Base-by-base conservation (phyloP, 1,284 basidiomycete genomes). In the Mycocalia duriaeana region DNA sequence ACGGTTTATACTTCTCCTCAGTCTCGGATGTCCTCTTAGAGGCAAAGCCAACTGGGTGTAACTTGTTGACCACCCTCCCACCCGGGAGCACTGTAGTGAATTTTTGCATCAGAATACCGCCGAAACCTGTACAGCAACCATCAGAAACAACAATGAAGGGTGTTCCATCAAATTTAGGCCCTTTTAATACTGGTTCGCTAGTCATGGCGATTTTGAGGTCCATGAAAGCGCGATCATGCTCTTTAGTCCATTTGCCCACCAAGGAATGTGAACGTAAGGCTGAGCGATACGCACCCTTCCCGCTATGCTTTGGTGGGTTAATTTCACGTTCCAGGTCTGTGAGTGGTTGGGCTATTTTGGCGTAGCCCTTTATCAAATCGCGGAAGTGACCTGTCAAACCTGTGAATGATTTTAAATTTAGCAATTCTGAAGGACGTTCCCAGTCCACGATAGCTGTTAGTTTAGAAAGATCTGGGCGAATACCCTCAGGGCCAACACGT, bases 81-180 rank as follows among this genome's bases (percentile, higher is more conserved):
- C 53, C 51, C 8, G 60, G 56, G 6, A 60, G 49, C 1, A 53
- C 48, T 16, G 51, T 55, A 1, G 49, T 53, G 22, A 58, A 46
- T 7, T 49, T 37, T 45, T 69, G 69, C 2, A 57, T 44, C 1
- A 69, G 43, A 9, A 63, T 56, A 2, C 55, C 67, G 1, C 59
- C 67, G 48, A 70, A 68, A 2, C 60, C 64, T 13, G 57, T 51
- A 34, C 57, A 59, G 5, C 60, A 68, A 0, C 66, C 66, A 44
- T 71, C 68, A 1, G 63, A 64, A 0, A 66, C 67, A n/a, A 70
- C 36, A 0, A 62, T 57, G 52, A 70, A 72, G 2, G 57, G 54
- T 2, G 59, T 52, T 2, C 68, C 68, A 44, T 69, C 63, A 25
- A 57, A 62, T 24, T 45, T 43, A n/a, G 64, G 59, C 14, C 47